A percentile compares a stretch with the other conserved stretches of the same genome.
Evolutionary conservation across 805 yeast genomes (phyloP).

Genomic region (Candida methanosorbosa): DNA sequence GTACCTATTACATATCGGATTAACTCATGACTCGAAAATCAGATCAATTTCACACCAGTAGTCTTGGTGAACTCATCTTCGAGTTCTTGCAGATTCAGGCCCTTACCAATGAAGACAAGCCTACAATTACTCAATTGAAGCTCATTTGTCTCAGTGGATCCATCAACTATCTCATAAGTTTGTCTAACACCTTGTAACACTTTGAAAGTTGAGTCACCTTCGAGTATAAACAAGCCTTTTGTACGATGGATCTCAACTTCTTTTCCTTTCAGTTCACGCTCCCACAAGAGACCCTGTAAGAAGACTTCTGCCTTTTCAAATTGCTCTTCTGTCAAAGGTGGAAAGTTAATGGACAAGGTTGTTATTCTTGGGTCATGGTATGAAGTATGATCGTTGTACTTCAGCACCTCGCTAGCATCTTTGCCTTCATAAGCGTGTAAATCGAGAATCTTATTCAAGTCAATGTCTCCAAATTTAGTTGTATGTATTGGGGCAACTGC

Average conservation of each 20-base stretch:
- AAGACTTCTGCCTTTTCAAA: slow-evolving; percentile 46
- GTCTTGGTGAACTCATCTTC: background rate
- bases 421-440: slow-evolving; percentile 65
- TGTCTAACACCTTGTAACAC: slow-evolving; percentile 91
- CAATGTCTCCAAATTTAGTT: slow-evolving; percentile 69
- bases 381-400: slow-evolving; percentile 8
- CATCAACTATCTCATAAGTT: slow-evolving; percentile 70
- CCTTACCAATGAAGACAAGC: slow-evolving; percentile 25
- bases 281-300: slow-evolving; percentile 76
- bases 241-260: slow-evolving; percentile 67
- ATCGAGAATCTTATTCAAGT: slow-evolving; percentile 59
- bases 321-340: slow-evolving; percentile 25
- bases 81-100: slow-evolving; percentile 7
- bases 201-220: slow-evolving; percentile 29
- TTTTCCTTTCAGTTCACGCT: slow-evolving; percentile 28
- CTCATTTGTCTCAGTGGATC: slow-evolving; percentile 8
- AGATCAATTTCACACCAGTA: no score
- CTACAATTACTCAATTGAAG: slow-evolving; percentile 9
- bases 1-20: no score
- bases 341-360: slow-evolving; percentile 42
- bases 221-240: slow-evolving; percentile 63
- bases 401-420: slow-evolving; percentile 15
- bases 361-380: slow-evolving; percentile 46
- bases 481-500: slow-evolving; percentile 55
- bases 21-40: no score